phyloP scores from a whole-genome alignment of 2,329 filamentous ascomycete species.

The Orbilia oligospora region DNA sequence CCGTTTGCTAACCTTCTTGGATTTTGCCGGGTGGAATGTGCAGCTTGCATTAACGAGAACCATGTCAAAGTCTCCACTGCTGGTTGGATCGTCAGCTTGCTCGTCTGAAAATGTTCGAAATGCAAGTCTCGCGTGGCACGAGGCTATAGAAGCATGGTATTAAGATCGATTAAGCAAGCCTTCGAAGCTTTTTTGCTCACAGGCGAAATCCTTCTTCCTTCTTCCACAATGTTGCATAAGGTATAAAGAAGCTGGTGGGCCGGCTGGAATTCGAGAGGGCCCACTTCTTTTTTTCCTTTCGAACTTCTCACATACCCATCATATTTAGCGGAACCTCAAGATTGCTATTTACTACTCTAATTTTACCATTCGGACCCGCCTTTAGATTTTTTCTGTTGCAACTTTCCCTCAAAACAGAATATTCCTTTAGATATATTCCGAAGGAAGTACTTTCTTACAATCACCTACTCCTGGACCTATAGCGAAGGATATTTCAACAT shows the following conservation, averaged over 20 bases:
- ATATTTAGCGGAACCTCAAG: background rate
- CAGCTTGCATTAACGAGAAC: constrained; percentile 35
- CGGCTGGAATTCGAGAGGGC: constrained; percentile 33
- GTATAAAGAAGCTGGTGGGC: constrained; percentile 48
- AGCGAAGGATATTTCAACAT: no score
- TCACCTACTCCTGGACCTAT: background rate
- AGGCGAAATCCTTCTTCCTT: constrained; percentile 29
- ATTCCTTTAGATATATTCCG: background rate
- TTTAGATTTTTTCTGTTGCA: background rate
- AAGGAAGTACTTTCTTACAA: background rate
- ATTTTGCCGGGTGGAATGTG: constrained; percentile 16
- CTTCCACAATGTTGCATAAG: background rate
- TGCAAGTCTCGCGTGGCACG: constrained; percentile 53
- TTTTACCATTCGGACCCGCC: constrained; percentile 10
- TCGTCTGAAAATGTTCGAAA: constrained; percentile 14
- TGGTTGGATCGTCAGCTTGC: constrained; percentile 16
- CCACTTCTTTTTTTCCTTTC: constrained; percentile 36
- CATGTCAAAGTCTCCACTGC: constrained; percentile 24
- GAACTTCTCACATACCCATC: constrained; percentile 1
- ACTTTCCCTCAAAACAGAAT: background rate
- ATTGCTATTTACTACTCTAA: background rate
- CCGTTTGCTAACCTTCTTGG: constrained; percentile 9
- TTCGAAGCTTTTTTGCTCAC: constrained; percentile 27
- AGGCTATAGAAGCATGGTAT: constrained; percentile 4
- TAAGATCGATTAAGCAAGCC: constrained; percentile 34